Evolutionary conservation across 306 rosid genomes (phyloP).

Genomic region (Comarum palustre): DNA sequence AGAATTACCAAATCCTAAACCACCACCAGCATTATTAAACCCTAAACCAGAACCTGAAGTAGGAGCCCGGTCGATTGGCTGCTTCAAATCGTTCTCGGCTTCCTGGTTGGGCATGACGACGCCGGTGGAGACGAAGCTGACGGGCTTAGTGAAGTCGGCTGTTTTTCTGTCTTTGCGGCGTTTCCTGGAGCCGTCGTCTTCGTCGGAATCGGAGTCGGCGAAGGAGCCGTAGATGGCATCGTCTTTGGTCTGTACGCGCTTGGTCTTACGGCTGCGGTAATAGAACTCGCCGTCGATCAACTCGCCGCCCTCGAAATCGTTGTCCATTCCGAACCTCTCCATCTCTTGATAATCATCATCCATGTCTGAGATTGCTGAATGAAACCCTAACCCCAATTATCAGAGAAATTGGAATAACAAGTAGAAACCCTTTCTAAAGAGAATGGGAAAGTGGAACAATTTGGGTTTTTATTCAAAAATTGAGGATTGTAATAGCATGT

Average conservation of each 20-base stretch:
- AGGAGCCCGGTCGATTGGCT: conserved; percentile 35
- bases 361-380: conserved; percentile 30
- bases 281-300: conserved; percentile 75
- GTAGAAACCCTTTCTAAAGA: no score
- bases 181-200: conserved; percentile 47
- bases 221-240: conserved; percentile 72
- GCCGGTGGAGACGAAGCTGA: conserved; percentile 79
- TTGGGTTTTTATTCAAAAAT: no score
- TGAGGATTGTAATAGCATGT: no score
- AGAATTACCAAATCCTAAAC: conserved; percentile 36
- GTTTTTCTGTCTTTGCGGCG: conserved; percentile 50
- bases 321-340: conserved; percentile 76
- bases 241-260: conserved; percentile 67
- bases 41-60: conserved; percentile 44
- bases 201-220: conserved; percentile 44
- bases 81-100: conserved; percentile 39
- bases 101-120: conserved; percentile 64
- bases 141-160: conserved; percentile 62
- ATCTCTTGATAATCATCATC: conserved; percentile 84
- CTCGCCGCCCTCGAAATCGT: conserved; percentile 71
- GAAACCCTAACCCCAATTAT: no score
- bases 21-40: conserved; percentile 18
- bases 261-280: conserved; percentile 59
- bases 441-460: no score
- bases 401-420: no score